A percentile compares a stretch with the other conserved stretches of the same genome.
phyloP scores from a whole-genome alignment of 495 filamentous ascomycete genomes.

The Xylaria bambusicola region DNA sequence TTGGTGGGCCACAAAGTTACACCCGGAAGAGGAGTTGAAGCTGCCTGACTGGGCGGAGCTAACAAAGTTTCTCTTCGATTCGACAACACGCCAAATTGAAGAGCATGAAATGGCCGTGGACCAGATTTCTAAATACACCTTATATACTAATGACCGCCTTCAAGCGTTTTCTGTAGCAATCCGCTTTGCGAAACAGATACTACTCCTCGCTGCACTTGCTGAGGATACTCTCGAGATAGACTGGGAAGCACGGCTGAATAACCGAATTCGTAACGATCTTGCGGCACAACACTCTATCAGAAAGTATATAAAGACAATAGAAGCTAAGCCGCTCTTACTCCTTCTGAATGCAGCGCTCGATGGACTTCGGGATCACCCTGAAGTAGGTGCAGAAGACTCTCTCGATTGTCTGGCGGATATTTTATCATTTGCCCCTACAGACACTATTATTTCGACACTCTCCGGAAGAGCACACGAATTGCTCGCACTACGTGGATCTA shows the following conservation, averaged over 20 bases:
- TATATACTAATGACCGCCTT: slow-evolving; percentile 45
- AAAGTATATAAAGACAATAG: slow-evolving; percentile 34
- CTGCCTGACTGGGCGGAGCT: slow-evolving; percentile 53
- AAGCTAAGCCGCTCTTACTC: slow-evolving; percentile 26
- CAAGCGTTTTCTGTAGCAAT: slow-evolving; percentile 65
- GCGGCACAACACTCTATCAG: slow-evolving; percentile 60
- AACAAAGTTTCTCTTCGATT: slow-evolving; percentile 46
- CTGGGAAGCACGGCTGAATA: slow-evolving; percentile 81
- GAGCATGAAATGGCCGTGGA: slow-evolving; percentile 29
- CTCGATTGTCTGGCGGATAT: slow-evolving; percentile 67
- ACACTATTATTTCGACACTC: slow-evolving; percentile 50
- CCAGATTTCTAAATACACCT: slow-evolving; percentile 25
- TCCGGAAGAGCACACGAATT: slow-evolving; percentile 51
- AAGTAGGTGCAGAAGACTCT: slow-evolving; percentile 46
- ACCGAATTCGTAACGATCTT: slow-evolving; percentile 65
- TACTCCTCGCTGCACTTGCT: slow-evolving; percentile 70
- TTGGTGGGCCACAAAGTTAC: slow-evolving; percentile 47
- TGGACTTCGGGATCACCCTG: slow-evolving; percentile 32
- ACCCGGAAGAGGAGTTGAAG: slow-evolving; percentile 34
- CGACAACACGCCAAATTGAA: slow-evolving; percentile 15
- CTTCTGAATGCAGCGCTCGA: slow-evolving; percentile 35
- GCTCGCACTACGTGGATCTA: slow-evolving; percentile 63
- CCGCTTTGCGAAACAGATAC: slow-evolving; percentile 69
- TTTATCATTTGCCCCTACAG: slow-evolving; percentile 61
- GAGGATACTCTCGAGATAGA: slow-evolving; percentile 70